Percentiles rank a stretch among this genome's conserved stretches.
Evolutionary conservation across 768 basidiomycete species (phyloP).

Genomic region (Rhodotorula paludigena): DNA sequence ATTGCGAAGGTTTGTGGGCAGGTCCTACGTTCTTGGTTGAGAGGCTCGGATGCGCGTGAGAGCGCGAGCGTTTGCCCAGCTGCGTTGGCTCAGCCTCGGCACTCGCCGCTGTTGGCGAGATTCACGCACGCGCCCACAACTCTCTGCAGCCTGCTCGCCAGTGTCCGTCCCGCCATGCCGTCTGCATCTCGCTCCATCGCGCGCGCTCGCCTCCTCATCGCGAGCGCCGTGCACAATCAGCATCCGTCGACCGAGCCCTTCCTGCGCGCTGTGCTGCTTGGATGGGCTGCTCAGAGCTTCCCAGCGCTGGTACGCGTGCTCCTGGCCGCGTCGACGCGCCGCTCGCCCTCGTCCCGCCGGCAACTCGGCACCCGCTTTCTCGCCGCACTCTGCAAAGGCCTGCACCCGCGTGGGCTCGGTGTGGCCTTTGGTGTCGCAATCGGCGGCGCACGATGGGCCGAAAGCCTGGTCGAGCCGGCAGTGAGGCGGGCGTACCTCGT

Average conservation of each 20-base stretch:
- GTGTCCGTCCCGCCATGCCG: neutral
- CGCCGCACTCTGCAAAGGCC: constrained; percentile 1
- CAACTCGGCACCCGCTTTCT: neutral
- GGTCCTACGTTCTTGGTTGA: too few species aligned
- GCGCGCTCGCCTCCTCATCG: neutral
- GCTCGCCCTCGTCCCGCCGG: neutral
- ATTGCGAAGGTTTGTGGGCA: too few species aligned
- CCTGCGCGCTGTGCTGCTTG: constrained; percentile 29
- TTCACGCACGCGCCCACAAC: too few species aligned
- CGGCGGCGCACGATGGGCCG: constrained; percentile 29
- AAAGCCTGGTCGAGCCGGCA: constrained; percentile 10
- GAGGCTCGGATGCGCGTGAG: too few species aligned
- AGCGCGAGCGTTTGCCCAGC: too few species aligned
- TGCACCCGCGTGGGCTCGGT: constrained; percentile 12
- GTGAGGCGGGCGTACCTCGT: constrained; percentile 2
- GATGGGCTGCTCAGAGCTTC: constrained; percentile 11
- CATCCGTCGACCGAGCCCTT: constrained; percentile 34
- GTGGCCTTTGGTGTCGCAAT: constrained; percentile 27
- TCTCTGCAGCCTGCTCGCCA: too few species aligned
- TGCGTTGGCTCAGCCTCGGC: too few species aligned
- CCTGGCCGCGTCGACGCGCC: neutral
- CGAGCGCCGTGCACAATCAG: neutral
- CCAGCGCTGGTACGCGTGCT: constrained; percentile 20
- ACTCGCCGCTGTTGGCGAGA: too few species aligned
- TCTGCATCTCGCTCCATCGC: too few species aligned